Evolutionary conservation across 1,139 yeast genomes (phyloP).

Genomic region (Tardiomyces blankii): DNA sequence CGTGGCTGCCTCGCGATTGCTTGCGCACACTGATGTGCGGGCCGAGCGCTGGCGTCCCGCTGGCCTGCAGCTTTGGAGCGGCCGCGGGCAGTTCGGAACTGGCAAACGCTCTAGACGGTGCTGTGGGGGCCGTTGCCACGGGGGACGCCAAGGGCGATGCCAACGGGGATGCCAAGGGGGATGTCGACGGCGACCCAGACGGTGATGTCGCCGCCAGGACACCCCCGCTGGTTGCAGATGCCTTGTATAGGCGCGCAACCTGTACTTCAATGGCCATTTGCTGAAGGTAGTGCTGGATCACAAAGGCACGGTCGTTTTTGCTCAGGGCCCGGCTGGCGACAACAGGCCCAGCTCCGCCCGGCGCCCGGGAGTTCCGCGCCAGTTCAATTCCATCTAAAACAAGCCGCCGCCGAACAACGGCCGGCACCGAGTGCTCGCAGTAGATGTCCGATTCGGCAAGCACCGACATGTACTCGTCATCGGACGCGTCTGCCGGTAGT

Average conservation of each 20-base stretch:
- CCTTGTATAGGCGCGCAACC: constrained; percentile 42
- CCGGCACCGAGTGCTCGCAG: constrained; percentile 37
- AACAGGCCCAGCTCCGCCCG: constrained; percentile 10
- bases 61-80: background rate
- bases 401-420: constrained; percentile 27
- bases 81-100: too few species aligned
- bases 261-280: constrained; percentile 49
- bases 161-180: background rate
- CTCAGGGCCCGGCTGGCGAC: background rate
- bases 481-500: constrained; percentile 33
- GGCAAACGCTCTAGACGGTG: too few species aligned
- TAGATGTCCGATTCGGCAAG: constrained; percentile 38
- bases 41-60: background rate
- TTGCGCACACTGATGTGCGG: background rate
- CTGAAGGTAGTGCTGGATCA: constrained; percentile 38
- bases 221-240: background rate
- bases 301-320: constrained; percentile 30
- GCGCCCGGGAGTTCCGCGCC: constrained; percentile 1
- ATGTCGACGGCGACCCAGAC: background rate
- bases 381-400: constrained; percentile 23
- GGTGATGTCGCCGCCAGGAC: background rate
- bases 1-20: background rate
- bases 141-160: too few species aligned
- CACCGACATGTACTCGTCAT: constrained; percentile 34
- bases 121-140: too few species aligned